Evolutionary conservation across 1,284 basidiomycete species (phyloP), one percentile per base, ranked within the genome.

Genomic region (Marasmius fiardii): DNA sequence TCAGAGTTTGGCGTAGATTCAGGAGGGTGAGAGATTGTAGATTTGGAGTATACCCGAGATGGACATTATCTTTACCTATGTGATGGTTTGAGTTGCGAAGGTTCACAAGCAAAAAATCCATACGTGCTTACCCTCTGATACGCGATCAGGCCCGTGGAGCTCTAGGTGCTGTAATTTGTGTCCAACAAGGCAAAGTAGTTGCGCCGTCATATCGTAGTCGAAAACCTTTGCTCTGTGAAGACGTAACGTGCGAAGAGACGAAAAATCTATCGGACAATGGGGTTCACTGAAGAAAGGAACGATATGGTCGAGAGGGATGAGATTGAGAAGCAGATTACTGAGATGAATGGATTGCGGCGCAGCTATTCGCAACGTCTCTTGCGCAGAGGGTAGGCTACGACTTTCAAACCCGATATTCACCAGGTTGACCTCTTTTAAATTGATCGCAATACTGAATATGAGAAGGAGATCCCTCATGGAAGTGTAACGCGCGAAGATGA

Each of bases 1-100:
- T 49, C 7, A 31, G 12, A 8, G 47, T 49, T 33, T 49, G 47
- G 24, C 31, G 47, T n/a, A 49, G 26, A 33, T 33, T 49, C 8
- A 49, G 24, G 26, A 49, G 28, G 12, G 24, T 31, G 26, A 49
- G 47, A 24, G 47, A 31, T n/a, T 20, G 23, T 3, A 49, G 24
- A 31, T 49, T 49, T 4, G 47, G 47, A n/a, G 23, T 49, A 26
- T 49, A 31, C 4, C 47, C 47, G 10, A 49, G 47, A 49, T 49
- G 47, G 33, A 49, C 26, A n/a, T 49, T 26, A 14, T 49, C 47
- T 14, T 31, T 49, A 14, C 33, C 47, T 49, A 26, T 11, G 8
- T 28, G 5, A 49, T 21, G 7, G 18, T 2, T 20, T 31, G 31
- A 49, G 45, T 28, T 28, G 12, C 20, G 12, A 16, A 49, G 28